These are phyloP conservation scores for Calonectria multiphialidica DNA, from an alignment of 2,329 filamentous ascomycete genomes.

Conservation along the genomic window DNA sequence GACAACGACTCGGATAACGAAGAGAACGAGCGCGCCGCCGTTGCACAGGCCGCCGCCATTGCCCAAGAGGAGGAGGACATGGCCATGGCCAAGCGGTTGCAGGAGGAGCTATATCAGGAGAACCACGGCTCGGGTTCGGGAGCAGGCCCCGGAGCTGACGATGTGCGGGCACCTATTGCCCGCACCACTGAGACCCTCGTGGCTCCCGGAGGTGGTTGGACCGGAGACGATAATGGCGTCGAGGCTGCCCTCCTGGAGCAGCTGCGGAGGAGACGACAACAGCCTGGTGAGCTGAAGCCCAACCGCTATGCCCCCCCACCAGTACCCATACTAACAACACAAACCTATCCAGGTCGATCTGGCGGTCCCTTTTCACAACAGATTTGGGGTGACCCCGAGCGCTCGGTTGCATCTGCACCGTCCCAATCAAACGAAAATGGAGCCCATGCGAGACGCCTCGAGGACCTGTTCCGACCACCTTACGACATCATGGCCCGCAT, in stretches of 20 bases:
- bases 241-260: constrained; percentile 75
- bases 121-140: constrained; percentile 51
- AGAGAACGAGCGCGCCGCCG: constrained; percentile 55
- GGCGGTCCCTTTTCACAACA: constrained; percentile 54
- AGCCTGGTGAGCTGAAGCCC: constrained; percentile 43
- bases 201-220: constrained; percentile 69
- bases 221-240: constrained; percentile 62
- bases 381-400: constrained; percentile 50
- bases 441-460: constrained; percentile 81
- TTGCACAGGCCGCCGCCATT: constrained; percentile 54
- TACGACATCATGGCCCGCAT: constrained; percentile 88
- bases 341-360: constrained; percentile 32
- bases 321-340: not conserved
- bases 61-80: constrained; percentile 87
- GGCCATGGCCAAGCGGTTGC: constrained; percentile 89
- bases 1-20: constrained; percentile 54
- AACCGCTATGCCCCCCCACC: too few relatives aligned
- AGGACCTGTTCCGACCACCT: constrained; percentile 92
- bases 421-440: constrained; percentile 58
- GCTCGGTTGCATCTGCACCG: constrained; percentile 1
- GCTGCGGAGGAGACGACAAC: constrained; percentile 62
- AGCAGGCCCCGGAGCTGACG: constrained; percentile 57
- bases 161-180: constrained; percentile 89
- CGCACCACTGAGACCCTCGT: constrained; percentile 93
- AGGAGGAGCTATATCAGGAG: constrained; percentile 88